Percentiles rank a stretch among this genome's conserved stretches.
Conservation (phyloP, 2,329 filamentous ascomycete genomes). For the Colletotrichum sp. region DNA sequence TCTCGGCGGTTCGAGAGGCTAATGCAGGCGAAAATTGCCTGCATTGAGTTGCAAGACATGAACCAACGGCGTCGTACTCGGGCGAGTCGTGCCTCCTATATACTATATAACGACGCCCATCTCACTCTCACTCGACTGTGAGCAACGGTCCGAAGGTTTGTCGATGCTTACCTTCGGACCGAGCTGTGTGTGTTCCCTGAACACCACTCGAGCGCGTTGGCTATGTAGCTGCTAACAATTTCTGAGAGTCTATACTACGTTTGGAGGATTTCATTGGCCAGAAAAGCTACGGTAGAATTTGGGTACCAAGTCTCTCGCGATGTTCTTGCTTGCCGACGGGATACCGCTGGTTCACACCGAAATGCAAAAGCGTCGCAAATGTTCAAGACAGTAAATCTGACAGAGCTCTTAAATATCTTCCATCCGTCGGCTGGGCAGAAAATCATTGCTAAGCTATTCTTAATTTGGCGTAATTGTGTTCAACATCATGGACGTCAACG, state of each 20-base stretch:
- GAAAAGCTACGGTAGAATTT: background rate
- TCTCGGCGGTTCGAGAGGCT: background rate
- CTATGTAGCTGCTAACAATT: background rate
- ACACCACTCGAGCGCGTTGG: background rate
- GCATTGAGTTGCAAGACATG: background rate
- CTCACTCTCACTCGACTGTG: background rate
- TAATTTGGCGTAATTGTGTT: background rate
- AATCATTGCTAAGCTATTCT: background rate
- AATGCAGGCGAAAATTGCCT: background rate
- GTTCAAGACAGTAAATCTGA: background rate
- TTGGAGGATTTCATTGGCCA: background rate
- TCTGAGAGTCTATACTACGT: background rate
- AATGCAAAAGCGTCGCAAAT: background rate
- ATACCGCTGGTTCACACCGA: background rate
- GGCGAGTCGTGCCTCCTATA: background rate
- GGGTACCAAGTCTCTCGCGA: background rate
- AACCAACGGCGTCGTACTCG: background rate
- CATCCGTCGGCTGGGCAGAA: background rate
- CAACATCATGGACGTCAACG: background rate
- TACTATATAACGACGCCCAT: background rate
- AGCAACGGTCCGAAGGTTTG: background rate
- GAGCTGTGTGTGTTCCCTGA: background rate
- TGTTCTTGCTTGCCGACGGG: background rate
- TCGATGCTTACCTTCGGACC: background rate
- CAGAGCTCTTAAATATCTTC: background rate